Evolutionary conservation across 192 early-diverging fungal species (phyloP).

Genomic region (Backusella circina): DNA sequence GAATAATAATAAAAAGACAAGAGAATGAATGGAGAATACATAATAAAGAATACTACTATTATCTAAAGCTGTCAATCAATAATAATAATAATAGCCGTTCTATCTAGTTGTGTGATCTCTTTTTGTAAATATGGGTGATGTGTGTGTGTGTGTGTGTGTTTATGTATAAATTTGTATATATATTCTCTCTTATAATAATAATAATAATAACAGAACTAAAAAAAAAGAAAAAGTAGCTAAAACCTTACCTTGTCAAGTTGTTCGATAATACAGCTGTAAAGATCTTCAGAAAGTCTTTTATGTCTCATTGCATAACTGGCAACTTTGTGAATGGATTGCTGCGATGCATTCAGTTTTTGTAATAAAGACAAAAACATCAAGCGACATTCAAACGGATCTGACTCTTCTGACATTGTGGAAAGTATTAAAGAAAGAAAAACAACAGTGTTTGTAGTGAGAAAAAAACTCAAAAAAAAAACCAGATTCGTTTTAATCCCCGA

Average conservation of each 20-base stretch:
- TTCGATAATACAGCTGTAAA: conserved; percentile 56
- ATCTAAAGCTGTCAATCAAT: neutral
- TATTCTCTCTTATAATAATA: neutral
- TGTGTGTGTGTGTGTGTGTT: no score
- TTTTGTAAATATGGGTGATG: neutral
- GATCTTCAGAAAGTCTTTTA: conserved; percentile 46
- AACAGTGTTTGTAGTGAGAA: neutral
- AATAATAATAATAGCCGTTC: neutral
- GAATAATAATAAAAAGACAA: neutral
- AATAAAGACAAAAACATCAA: conserved; percentile 43
- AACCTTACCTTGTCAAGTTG: conserved; percentile 48
- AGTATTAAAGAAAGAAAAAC: neutral
- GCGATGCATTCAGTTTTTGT: conserved; percentile 55
- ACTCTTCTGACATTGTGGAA: conserved; percentile 33
- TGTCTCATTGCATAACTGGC: conserved; percentile 51
- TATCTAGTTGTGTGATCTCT: neutral
- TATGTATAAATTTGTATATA: neutral
- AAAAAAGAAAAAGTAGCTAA: conserved; percentile 8
- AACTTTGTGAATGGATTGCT: conserved; percentile 52
- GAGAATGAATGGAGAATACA: neutral
- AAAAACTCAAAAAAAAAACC: neutral
- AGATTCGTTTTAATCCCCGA: neutral
- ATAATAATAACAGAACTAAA: neutral
- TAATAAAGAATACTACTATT: neutral
- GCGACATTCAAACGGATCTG: conserved; percentile 56